These are phyloP conservation scores for Colletotrichum sp. DNA, from an alignment of 2,329 filamentous ascomycete species.

Conservation along the genomic window DNA sequence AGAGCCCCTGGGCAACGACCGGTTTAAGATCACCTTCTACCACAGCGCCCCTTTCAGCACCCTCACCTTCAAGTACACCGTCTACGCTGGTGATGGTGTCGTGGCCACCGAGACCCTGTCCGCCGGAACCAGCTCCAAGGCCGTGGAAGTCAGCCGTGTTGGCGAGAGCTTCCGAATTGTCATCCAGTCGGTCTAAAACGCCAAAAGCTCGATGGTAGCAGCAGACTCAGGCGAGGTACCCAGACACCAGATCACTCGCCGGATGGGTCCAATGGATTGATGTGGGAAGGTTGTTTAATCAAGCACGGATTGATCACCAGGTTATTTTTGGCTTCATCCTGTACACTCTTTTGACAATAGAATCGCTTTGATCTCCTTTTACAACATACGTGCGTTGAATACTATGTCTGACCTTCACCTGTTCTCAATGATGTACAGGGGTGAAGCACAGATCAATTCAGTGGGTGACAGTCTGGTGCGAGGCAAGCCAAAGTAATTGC, in stretches of 20 bases:
- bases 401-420: accelerated
- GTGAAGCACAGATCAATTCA: accelerated
- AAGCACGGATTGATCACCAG: too few relatives aligned
- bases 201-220: neutral
- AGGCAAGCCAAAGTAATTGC: too few relatives aligned
- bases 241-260: neutral
- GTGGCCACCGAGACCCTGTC: neutral
- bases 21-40: neutral
- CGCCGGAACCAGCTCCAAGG: neutral
- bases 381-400: too few relatives aligned
- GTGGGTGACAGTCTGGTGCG: too few relatives aligned
- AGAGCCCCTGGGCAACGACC: neutral
- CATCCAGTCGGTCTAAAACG: neutral
- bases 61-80: neutral
- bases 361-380: too few relatives aligned
- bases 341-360: too few relatives aligned
- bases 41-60: neutral
- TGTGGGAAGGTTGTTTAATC: too few relatives aligned
- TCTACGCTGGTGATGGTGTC: neutral
- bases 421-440: accelerated
- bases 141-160: neutral
- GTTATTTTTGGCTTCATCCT: too few relatives aligned
- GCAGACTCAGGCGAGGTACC: neutral
- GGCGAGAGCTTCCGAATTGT: neutral
- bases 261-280: neutral